phyloP scores from a whole-genome alignment of 805 yeast genomes.

The Kazachstania africana region DNA sequence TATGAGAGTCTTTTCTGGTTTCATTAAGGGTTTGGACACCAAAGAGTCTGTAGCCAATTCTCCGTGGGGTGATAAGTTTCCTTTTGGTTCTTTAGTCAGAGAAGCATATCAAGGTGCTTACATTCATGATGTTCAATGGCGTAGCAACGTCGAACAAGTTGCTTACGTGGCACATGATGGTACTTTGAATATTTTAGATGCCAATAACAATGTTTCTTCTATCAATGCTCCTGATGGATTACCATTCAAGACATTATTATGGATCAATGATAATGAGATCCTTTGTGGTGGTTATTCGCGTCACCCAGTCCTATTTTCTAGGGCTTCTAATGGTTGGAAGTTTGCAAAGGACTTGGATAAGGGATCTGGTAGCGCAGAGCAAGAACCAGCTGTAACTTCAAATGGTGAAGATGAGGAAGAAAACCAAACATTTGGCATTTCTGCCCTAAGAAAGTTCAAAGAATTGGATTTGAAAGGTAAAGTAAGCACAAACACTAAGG shows the following conservation, averaged over 20 bases:
- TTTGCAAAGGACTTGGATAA: slow-evolving; percentile 51
- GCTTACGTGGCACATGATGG: slow-evolving; percentile 85
- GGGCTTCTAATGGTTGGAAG: slow-evolving; percentile 53
- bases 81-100: slow-evolving; percentile 65
- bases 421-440: slow-evolving; percentile 43
- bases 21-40: slow-evolving; percentile 74
- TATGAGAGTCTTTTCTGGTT: slow-evolving; percentile 80
- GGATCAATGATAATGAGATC: slow-evolving; percentile 53
- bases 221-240: slow-evolving; percentile 34
- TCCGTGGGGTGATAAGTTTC: slow-evolving; percentile 90
- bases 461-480: slow-evolving; percentile 93
- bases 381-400: slow-evolving; percentile 5
- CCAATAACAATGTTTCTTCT: slow-evolving; percentile 11
- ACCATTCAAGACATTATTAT: slow-evolving; percentile 71
- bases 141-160: slow-evolving; percentile 64
- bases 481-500: slow-evolving; percentile 36
- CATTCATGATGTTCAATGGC: slow-evolving; percentile 84
- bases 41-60: slow-evolving; percentile 42
- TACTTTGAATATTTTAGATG: slow-evolving; percentile 68
- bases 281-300: slow-evolving; percentile 89
- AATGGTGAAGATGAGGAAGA: slow-evolving; percentile 42
- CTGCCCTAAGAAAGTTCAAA: slow-evolving; percentile 85
- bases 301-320: slow-evolving; percentile 77
- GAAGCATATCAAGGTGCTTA: slow-evolving; percentile 59
- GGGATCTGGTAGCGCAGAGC: slow-evolving; percentile 3